These are phyloP conservation scores for Eucalyptus fibrosa DNA, from an alignment of 345 rosid genomes.

Conservation along the genomic window DNA sequence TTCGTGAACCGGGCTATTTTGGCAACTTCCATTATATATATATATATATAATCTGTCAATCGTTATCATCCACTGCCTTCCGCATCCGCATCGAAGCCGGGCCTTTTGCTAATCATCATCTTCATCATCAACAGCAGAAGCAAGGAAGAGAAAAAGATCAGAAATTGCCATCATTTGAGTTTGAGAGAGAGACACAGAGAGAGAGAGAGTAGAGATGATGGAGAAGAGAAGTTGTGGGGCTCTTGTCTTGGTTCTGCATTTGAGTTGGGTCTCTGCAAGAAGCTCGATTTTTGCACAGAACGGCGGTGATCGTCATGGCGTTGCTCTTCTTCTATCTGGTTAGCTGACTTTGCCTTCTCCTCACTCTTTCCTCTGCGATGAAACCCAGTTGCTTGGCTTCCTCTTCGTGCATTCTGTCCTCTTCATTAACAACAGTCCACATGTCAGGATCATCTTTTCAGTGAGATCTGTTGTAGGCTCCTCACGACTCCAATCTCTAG, in stretches of 20 bases:
- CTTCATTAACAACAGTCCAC: not conserved
- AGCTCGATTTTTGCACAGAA: constrained; percentile 37
- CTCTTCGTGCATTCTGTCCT: not conserved
- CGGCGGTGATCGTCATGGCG: constrained; percentile 1
- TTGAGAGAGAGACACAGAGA: not conserved
- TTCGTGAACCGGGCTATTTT: not conserved
- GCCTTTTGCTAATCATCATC: not conserved
- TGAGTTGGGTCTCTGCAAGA: constrained; percentile 25
- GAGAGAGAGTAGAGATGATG: not conserved
- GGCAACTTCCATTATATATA: not conserved
- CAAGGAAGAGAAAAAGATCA: not conserved
- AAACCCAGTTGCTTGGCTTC: not conserved
- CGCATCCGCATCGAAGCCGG: not conserved
- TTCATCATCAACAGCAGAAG: not conserved
- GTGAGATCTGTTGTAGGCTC: not conserved
- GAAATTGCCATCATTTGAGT: constrained; percentile 4
- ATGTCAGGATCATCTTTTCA: not conserved
- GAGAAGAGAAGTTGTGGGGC: constrained; percentile 20
- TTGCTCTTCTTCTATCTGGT: constrained; percentile 27
- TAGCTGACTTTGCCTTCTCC: not conserved
- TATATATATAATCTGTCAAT: not conserved
- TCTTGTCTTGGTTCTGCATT: constrained; percentile 24
- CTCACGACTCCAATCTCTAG: not conserved
- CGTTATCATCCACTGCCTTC: not conserved
- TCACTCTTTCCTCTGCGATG: not conserved